These are phyloP conservation scores for Penicillium sp. DNA, from an alignment of 2,329 filamentous ascomycete genomes.

Conservation along the genomic window DNA sequence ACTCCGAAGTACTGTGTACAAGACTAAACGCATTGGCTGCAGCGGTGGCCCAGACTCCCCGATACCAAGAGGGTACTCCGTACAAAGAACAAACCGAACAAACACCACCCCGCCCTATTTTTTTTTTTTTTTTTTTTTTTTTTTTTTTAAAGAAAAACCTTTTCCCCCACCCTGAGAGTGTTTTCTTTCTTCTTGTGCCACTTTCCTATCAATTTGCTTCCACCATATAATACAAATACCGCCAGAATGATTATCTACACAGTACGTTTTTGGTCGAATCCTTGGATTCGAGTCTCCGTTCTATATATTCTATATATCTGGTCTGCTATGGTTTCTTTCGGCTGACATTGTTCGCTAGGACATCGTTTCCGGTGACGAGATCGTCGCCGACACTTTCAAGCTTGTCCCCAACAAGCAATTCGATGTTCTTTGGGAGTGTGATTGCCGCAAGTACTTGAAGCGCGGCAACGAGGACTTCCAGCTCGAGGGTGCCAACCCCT, in stretches of 20 bases:
- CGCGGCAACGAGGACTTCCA: constrained; percentile 63
- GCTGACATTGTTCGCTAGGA: constrained; percentile 57
- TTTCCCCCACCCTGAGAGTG: constrained; percentile 31
- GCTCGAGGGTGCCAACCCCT: constrained; percentile 81
- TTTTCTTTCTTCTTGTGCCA: constrained; percentile 22
- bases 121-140: constrained; percentile 11
- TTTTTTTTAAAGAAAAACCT: constrained; percentile 22
- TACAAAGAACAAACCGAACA: constrained; percentile 17
- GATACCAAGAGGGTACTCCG: not conserved
- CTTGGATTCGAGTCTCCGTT: not conserved
- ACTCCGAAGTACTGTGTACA: not conserved
- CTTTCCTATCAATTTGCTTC: constrained; percentile 26
- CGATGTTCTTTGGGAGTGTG: constrained; percentile 78
- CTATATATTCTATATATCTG: not conserved
- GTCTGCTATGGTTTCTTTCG: not conserved
- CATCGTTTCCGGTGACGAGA: constrained; percentile 82
- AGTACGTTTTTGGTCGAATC: constrained; percentile 43
- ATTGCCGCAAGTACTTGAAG: constrained; percentile 85
- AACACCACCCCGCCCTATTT: not conserved
- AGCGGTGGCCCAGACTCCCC: constrained; percentile 6
- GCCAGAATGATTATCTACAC: constrained; percentile 71
- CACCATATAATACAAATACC: constrained; percentile 32
- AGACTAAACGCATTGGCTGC: not conserved
- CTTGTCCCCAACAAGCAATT: constrained; percentile 62
- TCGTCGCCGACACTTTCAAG: constrained; percentile 92